These are phyloP conservation scores for Chrysanthemum seticuspe DNA, from an alignment of 129 eudicot species.

Conservation along the genomic window DNA sequence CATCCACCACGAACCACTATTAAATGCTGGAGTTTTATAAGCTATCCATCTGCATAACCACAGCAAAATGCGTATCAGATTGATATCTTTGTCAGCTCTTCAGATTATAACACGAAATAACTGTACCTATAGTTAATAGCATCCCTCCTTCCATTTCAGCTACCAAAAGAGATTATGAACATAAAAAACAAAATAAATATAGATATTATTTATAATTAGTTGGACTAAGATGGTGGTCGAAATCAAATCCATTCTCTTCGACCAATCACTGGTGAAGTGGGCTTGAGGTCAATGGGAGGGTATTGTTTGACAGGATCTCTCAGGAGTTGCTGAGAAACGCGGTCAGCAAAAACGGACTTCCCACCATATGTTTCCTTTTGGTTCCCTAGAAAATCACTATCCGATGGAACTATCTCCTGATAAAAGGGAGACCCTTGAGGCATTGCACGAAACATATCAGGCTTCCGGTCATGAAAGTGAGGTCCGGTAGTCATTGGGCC, in stretches of 20 bases:
- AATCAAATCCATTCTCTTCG: constrained; percentile 33
- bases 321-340: constrained; percentile 56
- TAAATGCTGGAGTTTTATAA: constrained; percentile 41
- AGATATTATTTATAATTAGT: constrained; percentile 27
- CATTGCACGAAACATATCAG: constrained; percentile 46
- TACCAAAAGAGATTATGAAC: constrained; percentile 26
- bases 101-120: background rate
- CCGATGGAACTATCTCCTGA: constrained; percentile 38
- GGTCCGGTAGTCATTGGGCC: constrained; percentile 13
- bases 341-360: constrained; percentile 50
- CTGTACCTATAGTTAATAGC: constrained; percentile 30
- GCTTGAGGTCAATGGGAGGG: constrained; percentile 44
- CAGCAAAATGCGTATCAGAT: background rate
- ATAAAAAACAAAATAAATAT: constrained; percentile 18
- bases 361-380: constrained; percentile 39
- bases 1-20: constrained; percentile 19
- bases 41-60: constrained; percentile 35
- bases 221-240: constrained; percentile 7
- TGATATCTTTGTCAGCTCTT: constrained; percentile 10
- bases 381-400: constrained; percentile 49
- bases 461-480: constrained; percentile 43
- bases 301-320: constrained; percentile 53
- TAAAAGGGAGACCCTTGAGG: constrained; percentile 45
- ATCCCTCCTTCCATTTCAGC: constrained; percentile 45
- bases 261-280: constrained; percentile 34